A percentile compares a stretch with the other conserved stretches of the same genome.
Conservation (phyloP, 2,329 filamentous ascomycete species). For the Talaromyces pinophilus region DNA sequence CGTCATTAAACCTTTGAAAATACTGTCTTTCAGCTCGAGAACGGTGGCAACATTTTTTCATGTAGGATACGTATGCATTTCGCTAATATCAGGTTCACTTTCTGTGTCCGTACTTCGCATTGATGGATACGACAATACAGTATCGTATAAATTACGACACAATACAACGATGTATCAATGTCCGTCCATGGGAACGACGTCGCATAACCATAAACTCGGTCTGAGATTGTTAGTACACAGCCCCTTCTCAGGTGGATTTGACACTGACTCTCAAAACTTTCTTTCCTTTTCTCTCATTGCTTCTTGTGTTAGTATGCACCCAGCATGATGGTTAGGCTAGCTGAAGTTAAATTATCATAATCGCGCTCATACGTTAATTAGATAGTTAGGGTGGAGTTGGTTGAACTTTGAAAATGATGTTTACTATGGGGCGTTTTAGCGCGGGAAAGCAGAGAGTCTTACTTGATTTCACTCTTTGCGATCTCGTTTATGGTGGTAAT, state of each 20-base stretch:
- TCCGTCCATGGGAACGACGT: neutral
- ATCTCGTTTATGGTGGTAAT: no score
- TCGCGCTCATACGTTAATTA: neutral
- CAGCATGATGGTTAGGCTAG: slow-evolving; percentile 2
- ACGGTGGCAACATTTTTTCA: neutral
- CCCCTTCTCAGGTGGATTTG: neutral
- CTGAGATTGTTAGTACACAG: neutral
- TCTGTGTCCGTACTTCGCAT: neutral
- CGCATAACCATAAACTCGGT: neutral
- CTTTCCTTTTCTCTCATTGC: neutral
- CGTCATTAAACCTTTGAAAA: neutral
- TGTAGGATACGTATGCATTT: neutral
- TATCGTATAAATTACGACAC: neutral
- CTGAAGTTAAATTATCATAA: slow-evolving; percentile 9
- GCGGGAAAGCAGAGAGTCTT: neutral
- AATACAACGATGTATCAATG: neutral
- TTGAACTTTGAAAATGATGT: neutral
- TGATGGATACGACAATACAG: neutral
- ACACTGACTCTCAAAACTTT: neutral
- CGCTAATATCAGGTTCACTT: neutral
- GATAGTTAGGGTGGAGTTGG: neutral
- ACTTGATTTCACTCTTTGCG: no score
- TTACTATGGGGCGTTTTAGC: neutral
- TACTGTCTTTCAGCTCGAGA: neutral
- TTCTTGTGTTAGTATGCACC: neutral